These are phyloP conservation scores for Stipa capillata DNA, from an alignment of 176 grass and related monocot species.

Conservation along the genomic window DNA sequence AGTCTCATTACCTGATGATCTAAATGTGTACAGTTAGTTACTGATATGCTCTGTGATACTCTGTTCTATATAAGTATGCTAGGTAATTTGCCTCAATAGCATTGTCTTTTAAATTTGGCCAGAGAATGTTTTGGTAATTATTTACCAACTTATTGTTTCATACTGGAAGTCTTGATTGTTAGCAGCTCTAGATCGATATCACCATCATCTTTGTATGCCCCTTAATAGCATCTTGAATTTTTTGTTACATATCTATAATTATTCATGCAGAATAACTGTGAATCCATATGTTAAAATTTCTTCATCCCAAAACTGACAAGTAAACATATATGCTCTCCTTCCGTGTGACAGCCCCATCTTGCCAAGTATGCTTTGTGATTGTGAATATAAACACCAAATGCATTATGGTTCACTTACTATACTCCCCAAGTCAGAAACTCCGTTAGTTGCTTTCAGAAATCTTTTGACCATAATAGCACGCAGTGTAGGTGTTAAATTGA, in stretches of 20 bases:
- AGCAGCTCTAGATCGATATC: neutral
- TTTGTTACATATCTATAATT: neutral
- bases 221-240: neutral
- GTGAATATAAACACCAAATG: neutral
- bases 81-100: neutral
- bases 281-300: neutral
- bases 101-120: neutral
- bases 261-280: neutral
- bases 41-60: neutral
- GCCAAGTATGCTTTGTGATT: neutral
- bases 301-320: neutral
- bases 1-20: conserved; percentile 6
- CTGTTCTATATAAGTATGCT: neutral
- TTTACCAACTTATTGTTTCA: neutral
- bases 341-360: neutral
- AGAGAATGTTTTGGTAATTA: neutral
- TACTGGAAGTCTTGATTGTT: neutral
- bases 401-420: neutral
- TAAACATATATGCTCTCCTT: neutral
- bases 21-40: neutral
- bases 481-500: neutral
- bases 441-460: neutral
- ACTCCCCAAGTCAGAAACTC: neutral
- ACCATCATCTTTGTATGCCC: neutral
- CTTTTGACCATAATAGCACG: neutral